A percentile compares a stretch with the other conserved stretches of the same genome.
These are phyloP conservation scores for Ascochyta viciae-villosae DNA, from an alignment of 2,329 filamentous ascomycete species.

Conservation along the genomic window DNA sequence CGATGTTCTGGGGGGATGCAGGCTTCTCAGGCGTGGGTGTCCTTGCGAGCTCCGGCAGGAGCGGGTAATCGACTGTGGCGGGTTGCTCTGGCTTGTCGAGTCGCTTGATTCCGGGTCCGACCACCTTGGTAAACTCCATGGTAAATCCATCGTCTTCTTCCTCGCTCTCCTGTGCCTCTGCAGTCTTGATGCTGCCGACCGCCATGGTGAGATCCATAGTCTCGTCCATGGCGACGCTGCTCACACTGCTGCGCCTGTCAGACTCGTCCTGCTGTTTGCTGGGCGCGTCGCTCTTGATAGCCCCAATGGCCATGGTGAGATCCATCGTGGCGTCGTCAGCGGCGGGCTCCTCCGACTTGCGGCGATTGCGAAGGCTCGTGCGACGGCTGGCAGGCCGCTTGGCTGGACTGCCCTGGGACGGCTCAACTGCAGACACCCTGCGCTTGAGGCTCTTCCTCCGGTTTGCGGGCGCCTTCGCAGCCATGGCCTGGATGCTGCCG, in stretches of 20 bases:
- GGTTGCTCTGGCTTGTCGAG: slow-evolving; percentile 25
- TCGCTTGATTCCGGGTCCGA: slow-evolving; percentile 53
- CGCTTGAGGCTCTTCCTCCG: slow-evolving; percentile 53
- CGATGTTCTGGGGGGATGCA: slow-evolving; percentile 2
- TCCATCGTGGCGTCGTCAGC: slow-evolving; percentile 53
- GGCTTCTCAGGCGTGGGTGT: slow-evolving; percentile 20
- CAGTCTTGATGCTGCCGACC: slow-evolving; percentile 45
- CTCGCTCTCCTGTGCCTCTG: slow-evolving; percentile 19
- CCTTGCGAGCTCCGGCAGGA: slow-evolving; percentile 4
- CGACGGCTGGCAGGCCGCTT: slow-evolving; percentile 44
- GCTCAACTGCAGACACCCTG: slow-evolving; percentile 50
- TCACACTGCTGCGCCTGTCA: slow-evolving; percentile 33
- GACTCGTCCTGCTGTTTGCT: slow-evolving; percentile 7
- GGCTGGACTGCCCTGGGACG: slow-evolving; percentile 47
- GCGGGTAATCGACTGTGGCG: slow-evolving; percentile 14
- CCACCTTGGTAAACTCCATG: slow-evolving; percentile 61
- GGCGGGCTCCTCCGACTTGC: slow-evolving; percentile 45
- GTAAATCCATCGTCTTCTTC: slow-evolving; percentile 53
- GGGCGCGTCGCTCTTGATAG: slow-evolving; percentile 36
- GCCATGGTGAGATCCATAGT: slow-evolving; percentile 52
- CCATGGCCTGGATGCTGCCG: slow-evolving; percentile 56
- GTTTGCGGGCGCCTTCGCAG: slow-evolving; percentile 33
- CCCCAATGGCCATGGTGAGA: slow-evolving; percentile 48
- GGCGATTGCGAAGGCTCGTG: slow-evolving; percentile 49
- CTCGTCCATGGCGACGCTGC: slow-evolving; percentile 40